Evolutionary conservation across 139 green algal species (phyloP), one percentile per base, ranked within the genome.

Genomic region (Astrephomene gubernaculifera): DNA sequence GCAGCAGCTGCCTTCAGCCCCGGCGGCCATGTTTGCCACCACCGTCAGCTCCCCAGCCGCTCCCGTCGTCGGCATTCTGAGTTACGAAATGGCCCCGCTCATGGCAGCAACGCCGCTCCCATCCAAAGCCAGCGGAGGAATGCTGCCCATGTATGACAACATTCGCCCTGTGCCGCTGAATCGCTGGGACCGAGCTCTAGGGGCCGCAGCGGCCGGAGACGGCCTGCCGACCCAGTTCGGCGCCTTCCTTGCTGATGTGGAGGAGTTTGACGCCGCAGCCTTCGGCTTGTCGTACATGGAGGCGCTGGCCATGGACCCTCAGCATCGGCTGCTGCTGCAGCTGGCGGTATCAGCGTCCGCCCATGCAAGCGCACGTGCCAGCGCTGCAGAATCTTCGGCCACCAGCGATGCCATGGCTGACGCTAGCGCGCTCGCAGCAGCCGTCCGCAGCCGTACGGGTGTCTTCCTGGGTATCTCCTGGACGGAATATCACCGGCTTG

Each of bases 321-420:
- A 97, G 84, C 92, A 97, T 68, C 90, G 95, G 36, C 38, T 97
- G 63, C 75, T 98, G 71, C 87, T 98, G 17, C 88, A 95, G 68
- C 63, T 78, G 0, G 71, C 82, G 31, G 71, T 78, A 31, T 60
- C 43, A 0, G 41, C 43, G 24, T 25, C 49, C 27, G 7, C 25
- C 17, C 29, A 4, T 63, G 14, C 38, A 43, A 38, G 27, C 52
- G 53, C 41, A 7, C 29, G 9, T 2, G 19, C 17, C 35, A 8
- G n/a, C 7, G 65, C 65, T 17, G 25, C 38, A n/a, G n/a, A n/a
- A n/a, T n/a, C n/a, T n/a, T n/a, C n/a, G n/a, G n/a, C n/a, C n/a
- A n/a, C n/a, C n/a, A n/a, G n/a, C n/a, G n/a, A n/a, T 44, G 38
- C 17, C 65, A 25, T n/a, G 25, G 38, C 45, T 38, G 22, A 41